A percentile compares a stretch with the other conserved stretches of the same genome.
Evolutionary conservation across 306 rosid genomes (phyloP).

Genomic region (Trichosanthes truncata): DNA sequence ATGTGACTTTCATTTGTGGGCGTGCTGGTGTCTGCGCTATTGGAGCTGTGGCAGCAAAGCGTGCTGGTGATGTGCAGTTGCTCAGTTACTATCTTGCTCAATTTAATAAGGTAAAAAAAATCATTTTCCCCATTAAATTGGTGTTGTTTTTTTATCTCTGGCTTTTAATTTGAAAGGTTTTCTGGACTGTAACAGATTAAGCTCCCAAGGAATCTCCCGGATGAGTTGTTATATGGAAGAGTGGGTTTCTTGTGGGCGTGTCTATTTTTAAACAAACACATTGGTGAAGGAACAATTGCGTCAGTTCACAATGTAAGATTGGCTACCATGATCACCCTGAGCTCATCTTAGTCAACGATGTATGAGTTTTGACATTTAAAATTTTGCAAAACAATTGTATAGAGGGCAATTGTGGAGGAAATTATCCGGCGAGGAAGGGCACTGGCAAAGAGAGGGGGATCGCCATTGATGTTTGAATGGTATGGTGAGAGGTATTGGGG

Average conservation of each 20-base stretch:
- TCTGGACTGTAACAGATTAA: conserved; percentile 34
- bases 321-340: not conserved
- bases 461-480: conserved; percentile 73
- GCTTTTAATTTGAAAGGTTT: not conserved
- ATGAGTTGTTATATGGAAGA: conserved; percentile 66
- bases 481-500: conserved; percentile 76
- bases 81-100: conserved; percentile 40
- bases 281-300: conserved; percentile 50
- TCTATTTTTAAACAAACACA: conserved; percentile 50
- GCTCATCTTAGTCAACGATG: conserved; percentile 3
- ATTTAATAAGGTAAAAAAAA: conserved; percentile 36
- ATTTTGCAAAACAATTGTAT: not conserved
- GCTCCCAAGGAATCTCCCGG: conserved; percentile 50
- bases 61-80: conserved; percentile 29
- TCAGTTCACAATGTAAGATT: conserved; percentile 40
- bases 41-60: conserved; percentile 66
- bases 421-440: conserved; percentile 51
- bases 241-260: conserved; percentile 76
- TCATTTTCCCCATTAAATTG: not conserved
- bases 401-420: conserved; percentile 44
- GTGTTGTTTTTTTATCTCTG: not conserved
- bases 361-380: conserved; percentile 4
- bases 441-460: conserved; percentile 36
- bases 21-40: conserved; percentile 69
- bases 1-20: conserved; percentile 59